Evolutionary conservation across 306 rosid genomes (phyloP).

Genomic region (Vigna mungo): DNA sequence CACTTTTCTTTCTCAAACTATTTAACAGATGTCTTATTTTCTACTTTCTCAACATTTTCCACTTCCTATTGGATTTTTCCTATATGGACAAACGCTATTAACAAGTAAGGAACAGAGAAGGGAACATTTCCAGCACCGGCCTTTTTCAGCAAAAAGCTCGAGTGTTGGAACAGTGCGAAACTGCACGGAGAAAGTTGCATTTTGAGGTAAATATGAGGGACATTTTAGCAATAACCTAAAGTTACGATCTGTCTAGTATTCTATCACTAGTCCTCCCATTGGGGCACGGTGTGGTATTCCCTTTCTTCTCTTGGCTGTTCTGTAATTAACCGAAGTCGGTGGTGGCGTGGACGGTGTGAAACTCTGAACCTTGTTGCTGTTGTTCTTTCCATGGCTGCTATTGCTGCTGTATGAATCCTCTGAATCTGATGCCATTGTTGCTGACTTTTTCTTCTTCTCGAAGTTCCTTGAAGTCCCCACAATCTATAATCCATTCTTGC

Average conservation of each 20-base stretch:
- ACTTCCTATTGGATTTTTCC: slow-evolving; percentile 56
- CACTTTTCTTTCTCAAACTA: slow-evolving; percentile 40
- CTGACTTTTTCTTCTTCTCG: slow-evolving; percentile 54
- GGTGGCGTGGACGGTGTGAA: slow-evolving; percentile 92
- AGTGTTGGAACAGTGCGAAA: slow-evolving; percentile 44
- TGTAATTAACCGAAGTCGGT: slow-evolving; percentile 73
- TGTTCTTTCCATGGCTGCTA: slow-evolving; percentile 66
- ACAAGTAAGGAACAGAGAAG: slow-evolving; percentile 30
- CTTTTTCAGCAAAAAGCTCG: slow-evolving; percentile 60
- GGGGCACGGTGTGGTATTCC: slow-evolving; percentile 98
- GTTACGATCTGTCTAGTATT: slow-evolving; percentile 51
- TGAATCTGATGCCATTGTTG: slow-evolving; percentile 66
- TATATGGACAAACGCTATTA: slow-evolving; percentile 59
- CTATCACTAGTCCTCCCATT: slow-evolving; percentile 82
- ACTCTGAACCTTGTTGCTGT: slow-evolving; percentile 56
- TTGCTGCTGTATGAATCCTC: slow-evolving; percentile 88
- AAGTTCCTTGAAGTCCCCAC: slow-evolving; percentile 71
- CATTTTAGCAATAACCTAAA: slow-evolving; percentile 42
- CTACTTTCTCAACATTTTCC: slow-evolving; percentile 45
- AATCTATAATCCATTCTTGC: slow-evolving; percentile 52
- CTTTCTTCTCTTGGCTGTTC: slow-evolving; percentile 88
- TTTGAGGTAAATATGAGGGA: slow-evolving; percentile 36
- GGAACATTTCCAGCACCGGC: slow-evolving; percentile 55
- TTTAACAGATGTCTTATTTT: slow-evolving; percentile 49
- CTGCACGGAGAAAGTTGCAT: slow-evolving; percentile 39